Base-by-base conservation (phyloP, 1,284 basidiomycete genomes). In the Naganishia albida region DNA sequence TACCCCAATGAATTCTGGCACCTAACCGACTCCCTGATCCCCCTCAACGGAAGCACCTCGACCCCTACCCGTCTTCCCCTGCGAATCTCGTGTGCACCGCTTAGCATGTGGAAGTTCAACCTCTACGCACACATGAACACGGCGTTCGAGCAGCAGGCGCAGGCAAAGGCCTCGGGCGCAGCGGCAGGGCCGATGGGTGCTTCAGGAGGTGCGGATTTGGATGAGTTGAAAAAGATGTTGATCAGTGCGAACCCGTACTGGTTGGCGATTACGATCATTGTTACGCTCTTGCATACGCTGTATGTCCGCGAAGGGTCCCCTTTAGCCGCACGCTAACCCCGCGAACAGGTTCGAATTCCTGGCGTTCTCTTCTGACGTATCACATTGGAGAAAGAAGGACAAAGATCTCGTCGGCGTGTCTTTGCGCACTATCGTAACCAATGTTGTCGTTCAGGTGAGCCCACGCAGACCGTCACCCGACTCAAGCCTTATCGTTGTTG, bases 1-100 rank as follows among this genome's bases (percentile, higher is more conserved):
- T 98, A 90, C 79, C 86, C 91, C 7, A 98, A 98, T 75, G 93
- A 97, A 75, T 98, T 98, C 79, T 98, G 93, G 93, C 65, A 65
- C 66, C 74, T 82, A 42, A 86, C 87, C 52, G 87, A 88, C 40
- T 88, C 92, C 70, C 86, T 90, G 71, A 77, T 85, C 65, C 87
- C 90, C 72, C 85, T 95, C 73, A 93, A 94, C 77, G 78, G 82
- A 30, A 91, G 90, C 0, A 90, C 88, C 1, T 30, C 30, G 1
- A 30, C 3, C 10, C 34, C 56, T n/a, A 81, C 85, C 12, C 81
- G 74, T 8, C 81, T 93, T 1, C 91, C 93, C 1, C 82, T 99
- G 12, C 86, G 88, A 69, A 83, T 98, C 72, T 85, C 85, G 10
- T 88, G 95, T 80, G 86, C 90, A 72, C 89, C 93, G 10, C 87